A percentile compares a stretch with the other conserved stretches of the same genome.
Conservation (phyloP, 192 early-diverging fungal genomes). For the Entophlyctis luteolus region DNA sequence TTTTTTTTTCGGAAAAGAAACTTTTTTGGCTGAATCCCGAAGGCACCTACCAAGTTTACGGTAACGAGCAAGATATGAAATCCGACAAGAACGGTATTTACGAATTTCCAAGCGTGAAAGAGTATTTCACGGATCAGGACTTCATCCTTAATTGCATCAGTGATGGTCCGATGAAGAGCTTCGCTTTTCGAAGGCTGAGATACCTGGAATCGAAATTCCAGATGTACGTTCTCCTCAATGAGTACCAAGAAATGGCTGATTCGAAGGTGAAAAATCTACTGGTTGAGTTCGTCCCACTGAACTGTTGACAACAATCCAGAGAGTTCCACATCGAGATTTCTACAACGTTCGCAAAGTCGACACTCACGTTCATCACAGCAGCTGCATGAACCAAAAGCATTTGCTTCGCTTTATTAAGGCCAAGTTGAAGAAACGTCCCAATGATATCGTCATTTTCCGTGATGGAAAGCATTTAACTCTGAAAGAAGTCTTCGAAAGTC, state of each 20-base stretch:
- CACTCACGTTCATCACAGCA: constrained; percentile 89
- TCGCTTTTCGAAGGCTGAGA: constrained; percentile 81
- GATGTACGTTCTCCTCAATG: constrained; percentile 87
- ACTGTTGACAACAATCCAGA: constrained; percentile 20
- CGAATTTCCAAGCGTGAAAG: constrained; percentile 66
- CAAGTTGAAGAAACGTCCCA: constrained; percentile 71
- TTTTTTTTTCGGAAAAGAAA: not conserved
- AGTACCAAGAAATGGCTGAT: constrained; percentile 90
- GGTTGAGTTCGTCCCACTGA: not conserved
- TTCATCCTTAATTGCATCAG: constrained; percentile 70
- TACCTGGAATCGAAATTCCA: constrained; percentile 92
- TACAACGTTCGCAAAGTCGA: constrained; percentile 98
- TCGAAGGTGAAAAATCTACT: constrained; percentile 60
- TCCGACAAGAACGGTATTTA: constrained; percentile 34
- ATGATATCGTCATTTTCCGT: constrained; percentile 80
- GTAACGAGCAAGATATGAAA: not conserved
- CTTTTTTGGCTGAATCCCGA: constrained; percentile 7
- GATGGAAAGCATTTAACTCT: constrained; percentile 80
- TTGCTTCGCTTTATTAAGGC: constrained; percentile 91
- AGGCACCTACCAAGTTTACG: constrained; percentile 21
- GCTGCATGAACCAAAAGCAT: constrained; percentile 97
- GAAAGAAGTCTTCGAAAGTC: constrained; percentile 78
- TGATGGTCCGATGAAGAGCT: constrained; percentile 89
- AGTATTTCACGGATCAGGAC: constrained; percentile 85
- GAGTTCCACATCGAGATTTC: constrained; percentile 90